Evolutionary conservation across 78 protist species (phyloP).

Genomic region (Pigoraptor vietnamica): DNA sequence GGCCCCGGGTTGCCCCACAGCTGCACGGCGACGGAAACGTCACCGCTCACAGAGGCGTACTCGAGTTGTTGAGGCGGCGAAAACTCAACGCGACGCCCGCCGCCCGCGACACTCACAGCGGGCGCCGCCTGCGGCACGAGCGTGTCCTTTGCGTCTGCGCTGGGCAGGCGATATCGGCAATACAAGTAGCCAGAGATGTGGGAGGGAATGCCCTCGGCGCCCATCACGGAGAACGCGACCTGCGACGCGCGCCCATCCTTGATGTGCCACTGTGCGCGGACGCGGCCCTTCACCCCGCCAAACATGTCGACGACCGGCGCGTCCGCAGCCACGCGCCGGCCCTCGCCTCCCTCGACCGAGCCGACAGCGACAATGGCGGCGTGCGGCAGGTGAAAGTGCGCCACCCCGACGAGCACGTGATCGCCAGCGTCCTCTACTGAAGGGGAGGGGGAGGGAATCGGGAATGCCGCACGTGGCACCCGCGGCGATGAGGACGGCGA

Average conservation of each 20-base stretch:
- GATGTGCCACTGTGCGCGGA: background rate
- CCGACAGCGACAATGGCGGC: background rate
- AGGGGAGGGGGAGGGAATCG: background rate
- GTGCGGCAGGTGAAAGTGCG: background rate
- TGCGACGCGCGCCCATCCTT: background rate
- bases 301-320: background rate
- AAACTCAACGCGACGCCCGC: background rate
- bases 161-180: background rate
- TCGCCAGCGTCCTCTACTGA: background rate
- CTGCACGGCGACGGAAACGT: background rate
- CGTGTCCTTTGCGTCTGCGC: background rate
- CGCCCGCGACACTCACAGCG: background rate
- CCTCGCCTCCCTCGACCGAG: background rate
- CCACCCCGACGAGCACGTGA: background rate
- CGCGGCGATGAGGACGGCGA: background rate
- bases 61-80: too few species aligned
- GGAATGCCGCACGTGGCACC: background rate
- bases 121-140: background rate
- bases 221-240: background rate
- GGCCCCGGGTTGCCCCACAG: background rate
- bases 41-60: too few species aligned
- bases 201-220: background rate
- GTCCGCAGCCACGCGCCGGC: background rate
- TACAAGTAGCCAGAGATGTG: background rate
- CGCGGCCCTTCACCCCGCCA: background rate